Conservation (phyloP, 139 green algal genomes). For the Dunaliella primolecta region DNA sequence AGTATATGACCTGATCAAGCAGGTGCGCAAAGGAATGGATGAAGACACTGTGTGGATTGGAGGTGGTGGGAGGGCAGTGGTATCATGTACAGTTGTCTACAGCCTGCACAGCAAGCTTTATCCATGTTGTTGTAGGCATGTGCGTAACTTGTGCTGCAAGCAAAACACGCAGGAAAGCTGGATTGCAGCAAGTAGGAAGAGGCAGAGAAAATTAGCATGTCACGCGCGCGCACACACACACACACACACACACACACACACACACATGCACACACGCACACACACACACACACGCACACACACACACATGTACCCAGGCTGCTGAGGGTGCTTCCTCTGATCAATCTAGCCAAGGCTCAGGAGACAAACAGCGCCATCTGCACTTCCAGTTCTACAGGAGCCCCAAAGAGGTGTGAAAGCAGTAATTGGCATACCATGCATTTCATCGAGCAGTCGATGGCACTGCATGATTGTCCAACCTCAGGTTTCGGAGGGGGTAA, state of each 20-base stretch:
- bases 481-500: too few relatives aligned
- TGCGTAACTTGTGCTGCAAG: not conserved
- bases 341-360: not conserved
- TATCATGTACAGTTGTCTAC: too few relatives aligned
- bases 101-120: too few relatives aligned
- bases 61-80: too few relatives aligned
- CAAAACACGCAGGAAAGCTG: not conserved
- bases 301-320: not conserved
- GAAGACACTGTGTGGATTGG: too few relatives aligned
- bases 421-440: too few relatives aligned
- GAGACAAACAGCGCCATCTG: conserved; percentile 34
- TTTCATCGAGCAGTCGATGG: too few relatives aligned
- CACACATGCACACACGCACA: not conserved
- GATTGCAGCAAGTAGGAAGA: not conserved
- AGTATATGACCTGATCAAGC: conserved; percentile 60
- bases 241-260: not conserved
- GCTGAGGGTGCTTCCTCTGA: not conserved
- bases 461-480: too few relatives aligned
- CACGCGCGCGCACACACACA: not conserved
- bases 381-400: conserved; percentile 75
- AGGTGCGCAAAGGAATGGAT: conserved; percentile 19
- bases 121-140: too few relatives aligned
- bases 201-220: not conserved
- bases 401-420: conserved; percentile 53
- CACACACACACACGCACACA: not conserved